phyloP scores from a whole-genome alignment of 805 yeast species.

The Zygoascus tannicola region DNA sequence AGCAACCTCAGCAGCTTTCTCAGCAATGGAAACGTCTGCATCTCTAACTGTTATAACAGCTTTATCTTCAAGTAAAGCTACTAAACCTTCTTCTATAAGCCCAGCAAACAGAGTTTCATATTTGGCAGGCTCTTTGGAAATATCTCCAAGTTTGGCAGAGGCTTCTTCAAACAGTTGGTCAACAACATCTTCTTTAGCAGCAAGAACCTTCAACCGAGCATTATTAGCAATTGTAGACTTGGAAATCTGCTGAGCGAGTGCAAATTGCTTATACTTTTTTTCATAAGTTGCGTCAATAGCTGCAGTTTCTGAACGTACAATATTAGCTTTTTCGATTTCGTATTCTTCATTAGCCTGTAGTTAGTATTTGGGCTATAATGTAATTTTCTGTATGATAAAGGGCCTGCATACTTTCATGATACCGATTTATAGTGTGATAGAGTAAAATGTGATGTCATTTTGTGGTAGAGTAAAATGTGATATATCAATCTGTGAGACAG shows the following conservation, averaged over 20 bases:
- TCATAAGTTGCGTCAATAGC: conserved; percentile 76
- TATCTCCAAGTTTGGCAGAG: conserved; percentile 44
- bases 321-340: conserved; percentile 92
- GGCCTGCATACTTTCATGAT: too few species aligned
- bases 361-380: neutral
- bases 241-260: conserved; percentile 88
- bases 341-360: conserved; percentile 86
- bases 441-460: too few species aligned
- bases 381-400: too few species aligned
- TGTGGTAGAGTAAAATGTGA: too few species aligned
- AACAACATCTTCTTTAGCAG: conserved; percentile 75
- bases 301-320: conserved; percentile 87
- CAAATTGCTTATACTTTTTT: conserved; percentile 79
- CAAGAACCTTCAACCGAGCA: conserved; percentile 82
- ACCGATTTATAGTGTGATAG: too few species aligned
- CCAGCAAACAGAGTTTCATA: conserved; percentile 67
- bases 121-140: conserved; percentile 44
- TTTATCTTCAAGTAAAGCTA: conserved; percentile 61
- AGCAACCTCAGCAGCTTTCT: conserved; percentile 54
- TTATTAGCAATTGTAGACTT: conserved; percentile 94
- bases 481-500: too few species aligned
- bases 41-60: conserved; percentile 61
- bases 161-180: conserved; percentile 67
- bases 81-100: conserved; percentile 61
- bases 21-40: conserved; percentile 50